Base-by-base conservation (phyloP, 2,329 filamentous ascomycete species). In the Fusarium continuum region DNA sequence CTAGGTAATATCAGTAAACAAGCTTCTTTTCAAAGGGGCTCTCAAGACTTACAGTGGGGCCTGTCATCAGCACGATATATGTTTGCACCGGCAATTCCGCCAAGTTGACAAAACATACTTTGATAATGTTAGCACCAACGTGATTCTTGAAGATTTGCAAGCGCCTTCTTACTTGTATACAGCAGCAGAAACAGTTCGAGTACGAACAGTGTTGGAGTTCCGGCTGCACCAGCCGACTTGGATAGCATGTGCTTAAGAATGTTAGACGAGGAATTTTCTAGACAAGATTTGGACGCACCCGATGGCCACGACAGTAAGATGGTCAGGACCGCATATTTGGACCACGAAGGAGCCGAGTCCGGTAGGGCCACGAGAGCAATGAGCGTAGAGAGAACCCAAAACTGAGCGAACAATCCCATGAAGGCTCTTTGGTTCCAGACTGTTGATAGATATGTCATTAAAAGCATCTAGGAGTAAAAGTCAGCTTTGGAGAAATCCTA, bases 381-480 rank as follows among this genome's bases (percentile, higher is more conserved):
- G 3, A 90, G 68, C 58, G 85, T 85, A 0, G 87, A 86, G 4
- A 90, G 74, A 3, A 81, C 77, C 87, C 87, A 90, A 8, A 89
- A 63, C 52, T 87, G 82, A 2, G 70, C 64, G 47, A 75, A 68
- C 6, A 70, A 44, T 25, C 70, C 72, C 29, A 74, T 62, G 5
- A 74, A 36, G 1, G 80, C 77, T 25, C 87, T 79, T 61, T 84
- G 75, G 74, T 83, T 67, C 71, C 83, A 69, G 74, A 29, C 13
- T 2, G 11, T 14, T 14, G 28, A 29, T 29, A 29, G 14, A 29
- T 29, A 29, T 7, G 28, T 29, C 11, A 29, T 5, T 13, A 11
- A 13, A 11, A 29, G 8, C 28, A 29, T 29, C 28, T 29, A 29
- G 14, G 28, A 29, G 14, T 13, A 14, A 7, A 14, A 29, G 7